Evolutionary conservation across 169 alveolate species (phyloP).

Genomic region (Plasmodium ovale): DNA sequence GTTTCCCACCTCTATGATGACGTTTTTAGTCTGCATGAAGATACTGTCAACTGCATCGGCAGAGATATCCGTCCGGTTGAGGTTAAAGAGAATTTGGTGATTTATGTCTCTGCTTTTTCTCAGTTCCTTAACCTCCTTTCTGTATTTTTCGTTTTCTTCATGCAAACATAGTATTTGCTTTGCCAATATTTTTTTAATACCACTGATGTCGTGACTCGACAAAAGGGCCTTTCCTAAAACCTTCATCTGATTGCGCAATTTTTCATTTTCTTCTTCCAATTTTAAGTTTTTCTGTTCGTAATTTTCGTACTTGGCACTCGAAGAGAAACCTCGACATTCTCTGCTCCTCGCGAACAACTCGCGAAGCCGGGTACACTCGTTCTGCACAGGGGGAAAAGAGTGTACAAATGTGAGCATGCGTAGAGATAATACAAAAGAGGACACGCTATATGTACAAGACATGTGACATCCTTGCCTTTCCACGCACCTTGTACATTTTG

Average conservation of each 20-base stretch:
- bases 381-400: constrained; percentile 7
- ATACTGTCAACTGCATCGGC: constrained; percentile 61
- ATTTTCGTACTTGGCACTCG: neutral
- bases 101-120: constrained; percentile 18
- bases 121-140: constrained; percentile 28
- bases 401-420: neutral
- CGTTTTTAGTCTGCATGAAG: constrained; percentile 59
- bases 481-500: constrained; percentile 35
- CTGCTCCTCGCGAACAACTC: constrained; percentile 21
- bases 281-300: constrained; percentile 31
- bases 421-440: neutral
- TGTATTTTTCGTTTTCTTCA: constrained; percentile 64
- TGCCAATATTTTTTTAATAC: constrained; percentile 33
- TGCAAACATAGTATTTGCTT: constrained; percentile 29
- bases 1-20: constrained; percentile 25
- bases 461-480: neutral
- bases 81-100: constrained; percentile 19
- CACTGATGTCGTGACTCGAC: constrained; percentile 38
- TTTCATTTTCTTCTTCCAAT: constrained; percentile 56
- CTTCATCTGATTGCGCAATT: constrained; percentile 28
- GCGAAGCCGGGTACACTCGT: constrained; percentile 51
- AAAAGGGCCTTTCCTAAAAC: constrained; percentile 41
- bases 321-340: neutral
- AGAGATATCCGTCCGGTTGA: constrained; percentile 40
- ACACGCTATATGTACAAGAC: neutral